Evolutionary conservation across 352 stramenopile species (phyloP).

Genomic region (Saprolegnia diclina): DNA sequence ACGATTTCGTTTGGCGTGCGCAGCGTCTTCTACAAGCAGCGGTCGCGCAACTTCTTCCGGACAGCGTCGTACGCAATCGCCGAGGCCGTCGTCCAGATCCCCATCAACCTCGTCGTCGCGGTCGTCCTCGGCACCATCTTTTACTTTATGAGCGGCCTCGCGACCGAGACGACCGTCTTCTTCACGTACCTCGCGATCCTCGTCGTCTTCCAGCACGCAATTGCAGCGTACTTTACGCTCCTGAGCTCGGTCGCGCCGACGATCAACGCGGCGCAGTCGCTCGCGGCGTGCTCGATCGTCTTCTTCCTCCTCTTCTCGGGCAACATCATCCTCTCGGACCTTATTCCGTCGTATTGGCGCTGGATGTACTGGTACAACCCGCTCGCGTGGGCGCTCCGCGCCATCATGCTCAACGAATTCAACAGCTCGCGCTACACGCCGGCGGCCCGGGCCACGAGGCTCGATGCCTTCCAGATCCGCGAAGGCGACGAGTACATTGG

Average conservation of each 20-base stretch:
- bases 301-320: slow-evolving; percentile 69
- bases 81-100: slow-evolving; percentile 45
- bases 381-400: slow-evolving; percentile 48
- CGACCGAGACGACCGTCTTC: slow-evolving; percentile 50
- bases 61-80: slow-evolving; percentile 76
- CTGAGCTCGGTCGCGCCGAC: slow-evolving; percentile 47
- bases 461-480: slow-evolving; percentile 44
- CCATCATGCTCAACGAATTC: slow-evolving; percentile 59
- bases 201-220: slow-evolving; percentile 67
- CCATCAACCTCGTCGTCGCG: slow-evolving; percentile 54
- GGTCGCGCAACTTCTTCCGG: slow-evolving; percentile 83
- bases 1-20: slow-evolving; percentile 66
- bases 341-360: slow-evolving; percentile 67
- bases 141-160: slow-evolving; percentile 88
- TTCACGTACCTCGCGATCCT: slow-evolving; percentile 74
- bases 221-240: slow-evolving; percentile 58
- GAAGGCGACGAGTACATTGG: slow-evolving; percentile 41
- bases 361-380: slow-evolving; percentile 78
- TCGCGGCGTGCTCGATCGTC: slow-evolving; percentile 45
- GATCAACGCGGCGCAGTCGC: slow-evolving; percentile 45
- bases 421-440: slow-evolving; percentile 38
- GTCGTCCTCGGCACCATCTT: slow-evolving; percentile 67
- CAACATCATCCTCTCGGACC: slow-evolving; percentile 59
- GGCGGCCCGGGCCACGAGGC: slow-evolving; percentile 20
- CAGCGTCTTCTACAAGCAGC: slow-evolving; percentile 88